Evolutionary conservation across 371 early-diverging fungal species (phyloP), one percentile per base, ranked within the genome.

Genomic region (Mucor irregularis): DNA sequence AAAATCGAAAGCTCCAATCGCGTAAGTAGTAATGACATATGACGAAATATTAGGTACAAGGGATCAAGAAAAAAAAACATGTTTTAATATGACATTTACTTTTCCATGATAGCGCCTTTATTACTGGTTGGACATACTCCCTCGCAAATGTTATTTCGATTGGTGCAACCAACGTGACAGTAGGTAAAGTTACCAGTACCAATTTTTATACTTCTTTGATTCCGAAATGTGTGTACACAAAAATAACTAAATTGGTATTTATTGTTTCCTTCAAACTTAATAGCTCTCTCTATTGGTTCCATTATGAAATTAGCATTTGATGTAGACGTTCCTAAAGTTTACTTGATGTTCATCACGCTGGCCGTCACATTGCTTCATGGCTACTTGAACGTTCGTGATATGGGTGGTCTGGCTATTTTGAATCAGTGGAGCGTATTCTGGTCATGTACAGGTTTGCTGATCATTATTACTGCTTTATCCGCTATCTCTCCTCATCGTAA

Each of bases 121-220:
- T 69, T n/a, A 72, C 73, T 11, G 78, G 78, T 8, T 77, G 78
- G 74, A 70, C 65, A 4, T 77, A 77, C 39, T 47, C 59, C 7
- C 34, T 77, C 9, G 78, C 68, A 1, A 68, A 65, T 48, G 47
- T 74, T 33, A 72, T 77, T 9, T 58, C 70, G n/a, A 64, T 71
- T 33, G 68, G 69, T 37, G 69, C 74, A 17, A 73, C 68, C 49
- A 73, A 77, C 56, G 60, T 77, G 45, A 62, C 74, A 56, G 68
- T 72, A 45, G 74, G 78, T 69, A 61, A 56, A 50, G 38, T 35
- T 30, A 11, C n/a, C n/a, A 49, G 1, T 13, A 7, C n/a, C n/a
- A n/a, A n/a, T n/a, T n/a, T n/a, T n/a, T n/a, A n/a, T n/a, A n/a
- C n/a, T n/a, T n/a, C n/a, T n/a, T n/a, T n/a, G n/a, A n/a, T n/a